Conservation (phyloP, 768 basidiomycete species). For the Phaeolepiota aurea region DNA sequence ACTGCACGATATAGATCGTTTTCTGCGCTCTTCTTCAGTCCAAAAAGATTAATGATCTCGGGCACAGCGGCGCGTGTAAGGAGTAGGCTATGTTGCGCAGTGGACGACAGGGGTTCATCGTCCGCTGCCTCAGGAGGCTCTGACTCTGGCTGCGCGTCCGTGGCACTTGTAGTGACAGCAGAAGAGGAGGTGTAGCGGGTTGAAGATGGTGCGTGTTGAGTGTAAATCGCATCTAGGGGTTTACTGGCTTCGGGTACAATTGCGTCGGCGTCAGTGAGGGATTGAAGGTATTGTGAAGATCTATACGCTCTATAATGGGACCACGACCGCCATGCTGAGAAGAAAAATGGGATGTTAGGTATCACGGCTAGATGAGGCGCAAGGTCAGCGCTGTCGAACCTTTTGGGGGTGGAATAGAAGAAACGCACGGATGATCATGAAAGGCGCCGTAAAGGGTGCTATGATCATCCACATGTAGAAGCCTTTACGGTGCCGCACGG, state of each 20-base stretch:
- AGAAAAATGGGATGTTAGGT: conserved; percentile 82
- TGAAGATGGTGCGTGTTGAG: conserved; percentile 8
- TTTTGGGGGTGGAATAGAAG: no score
- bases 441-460: conserved; percentile 68
- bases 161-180: neutral
- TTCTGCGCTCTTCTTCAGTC: conserved; percentile 32
- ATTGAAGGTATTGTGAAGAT: conserved; percentile 59
- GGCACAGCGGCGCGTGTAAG: conserved; percentile 49
- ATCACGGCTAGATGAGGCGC: conserved; percentile 51
- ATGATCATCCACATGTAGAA: conserved; percentile 59
- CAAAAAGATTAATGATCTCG: conserved; percentile 35
- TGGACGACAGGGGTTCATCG: conserved; percentile 5
- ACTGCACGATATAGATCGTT: conserved; percentile 56
- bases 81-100: conserved; percentile 24
- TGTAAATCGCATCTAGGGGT: conserved; percentile 53
- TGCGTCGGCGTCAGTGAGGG: conserved; percentile 43
- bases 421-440: conserved; percentile 66
- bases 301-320: conserved; percentile 76
- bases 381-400: no score
- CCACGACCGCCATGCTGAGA: conserved; percentile 81
- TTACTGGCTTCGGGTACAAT: conserved; percentile 49
- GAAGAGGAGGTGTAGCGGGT: neutral
- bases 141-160: no score
- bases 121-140: conserved; percentile 4
- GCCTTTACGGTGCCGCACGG: conserved; percentile 57